Conservation (phyloP, 257 asterid genomes). For the Solanum stenotomum region DNA sequence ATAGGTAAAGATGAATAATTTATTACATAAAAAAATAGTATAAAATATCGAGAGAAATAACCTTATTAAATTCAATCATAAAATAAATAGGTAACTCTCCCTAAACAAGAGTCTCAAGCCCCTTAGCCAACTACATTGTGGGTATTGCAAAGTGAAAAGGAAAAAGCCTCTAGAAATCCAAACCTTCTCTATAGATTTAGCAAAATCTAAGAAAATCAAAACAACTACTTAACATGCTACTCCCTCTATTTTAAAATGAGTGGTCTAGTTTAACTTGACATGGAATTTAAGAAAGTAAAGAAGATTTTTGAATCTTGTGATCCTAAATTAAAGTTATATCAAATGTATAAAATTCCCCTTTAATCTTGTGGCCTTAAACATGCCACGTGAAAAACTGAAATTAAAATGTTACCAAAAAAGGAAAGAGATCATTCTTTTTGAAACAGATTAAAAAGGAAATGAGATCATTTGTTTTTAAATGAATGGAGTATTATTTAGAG, state of each 20-base stretch:
- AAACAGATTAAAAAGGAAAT: too few relatives aligned
- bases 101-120: neutral
- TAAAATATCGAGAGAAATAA: neutral
- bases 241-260: too few relatives aligned
- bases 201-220: neutral
- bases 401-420: too few relatives aligned
- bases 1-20: neutral
- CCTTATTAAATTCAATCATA: neutral
- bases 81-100: neutral
- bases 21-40: neutral
- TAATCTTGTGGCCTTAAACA: too few relatives aligned
- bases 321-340: too few relatives aligned
- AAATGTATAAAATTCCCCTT: too few relatives aligned
- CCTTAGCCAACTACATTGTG: neutral
- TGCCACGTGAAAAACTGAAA: too few relatives aligned
- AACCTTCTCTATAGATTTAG: neutral
- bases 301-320: too few relatives aligned
- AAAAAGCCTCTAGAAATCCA: neutral
- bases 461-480: too few relatives aligned
- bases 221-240: neutral
- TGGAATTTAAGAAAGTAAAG: too few relatives aligned
- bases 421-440: too few relatives aligned
- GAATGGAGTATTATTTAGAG: neutral
- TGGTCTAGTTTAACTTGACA: too few relatives aligned
- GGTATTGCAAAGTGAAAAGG: neutral